phyloP scores from a whole-genome alignment of 306 rosid genomes.

The Rosa rugosa region DNA sequence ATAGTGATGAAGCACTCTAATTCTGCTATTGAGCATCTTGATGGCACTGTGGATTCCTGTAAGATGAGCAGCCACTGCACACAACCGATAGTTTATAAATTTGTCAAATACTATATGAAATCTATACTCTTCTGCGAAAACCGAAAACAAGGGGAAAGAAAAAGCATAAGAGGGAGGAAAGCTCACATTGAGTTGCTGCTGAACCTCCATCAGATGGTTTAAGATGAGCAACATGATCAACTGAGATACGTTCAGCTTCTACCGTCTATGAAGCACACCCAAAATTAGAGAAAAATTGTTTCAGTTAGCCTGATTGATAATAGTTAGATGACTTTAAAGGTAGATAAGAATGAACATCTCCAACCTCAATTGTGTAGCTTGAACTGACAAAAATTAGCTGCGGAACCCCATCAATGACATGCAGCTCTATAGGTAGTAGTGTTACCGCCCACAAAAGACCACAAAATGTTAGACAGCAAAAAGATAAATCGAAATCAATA shows the following conservation, averaged over 20 bases:
- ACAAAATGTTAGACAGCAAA: conserved; percentile 17
- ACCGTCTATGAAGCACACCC: conserved; percentile 60
- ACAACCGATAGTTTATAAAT: conserved; percentile 12
- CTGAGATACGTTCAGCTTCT: conserved; percentile 97
- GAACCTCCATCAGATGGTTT: conserved; percentile 99
- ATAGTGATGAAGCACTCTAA: conserved; percentile 82
- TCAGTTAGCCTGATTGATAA: conserved; percentile 7
- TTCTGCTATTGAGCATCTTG: conserved; percentile 95
- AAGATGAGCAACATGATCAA: conserved; percentile 97
- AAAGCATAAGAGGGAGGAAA: no score
- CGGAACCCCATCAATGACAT: conserved; percentile 91
- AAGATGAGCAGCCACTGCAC: conserved; percentile 96
- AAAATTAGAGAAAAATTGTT: not conserved
- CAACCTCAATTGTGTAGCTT: conserved; percentile 92
- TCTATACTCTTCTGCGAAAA: conserved; percentile 15
- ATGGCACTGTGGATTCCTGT: conserved; percentile 95
- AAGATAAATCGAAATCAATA: not conserved
- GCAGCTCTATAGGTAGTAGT: conserved; percentile 66
- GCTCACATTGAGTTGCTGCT: conserved; percentile 91
- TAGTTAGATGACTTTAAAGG: not conserved
- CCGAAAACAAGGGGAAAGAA: not conserved
- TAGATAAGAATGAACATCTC: conserved; percentile 20
- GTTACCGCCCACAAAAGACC: conserved; percentile 27
- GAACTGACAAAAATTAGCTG: conserved; percentile 89
- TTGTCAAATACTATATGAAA: not conserved